Base-by-base conservation (phyloP, 1,284 basidiomycete species). In the Kwoniella shivajii region DNA sequence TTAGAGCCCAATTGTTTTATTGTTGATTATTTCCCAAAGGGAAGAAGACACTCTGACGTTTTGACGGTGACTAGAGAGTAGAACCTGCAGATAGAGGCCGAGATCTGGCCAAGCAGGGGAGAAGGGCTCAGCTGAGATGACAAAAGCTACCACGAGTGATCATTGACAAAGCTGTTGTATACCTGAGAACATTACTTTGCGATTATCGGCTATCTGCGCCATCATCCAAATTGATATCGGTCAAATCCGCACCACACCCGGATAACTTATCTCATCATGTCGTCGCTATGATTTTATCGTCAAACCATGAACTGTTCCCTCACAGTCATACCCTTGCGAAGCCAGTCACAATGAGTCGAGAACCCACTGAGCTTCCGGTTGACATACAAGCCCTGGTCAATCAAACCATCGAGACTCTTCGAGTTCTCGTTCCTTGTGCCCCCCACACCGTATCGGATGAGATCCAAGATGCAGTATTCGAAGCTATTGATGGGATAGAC, bases 401-500 rank as follows among this genome's bases (percentile, higher is more conserved):
- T 37, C 54, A 64, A 50, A 65, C 62, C 11, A 59, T 67, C 57
- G 56, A 56, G 7, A 50, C 41, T 5, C 58, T 67, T 18, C 54
- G 50, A 11, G 48, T 54, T 39, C 58, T 65, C 9, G 42, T 62
- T 0, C 59, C 67, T 6, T 51, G 64, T 11, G 42, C 55, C 7
- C 49, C 55, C 4, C 39, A 33, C 24, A 49, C 61, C 24, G 63
- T 69, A 22, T 56, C 57, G 38, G 60, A 66, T 38, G 59, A 67
- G 56, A 64, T 65, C 13, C 51, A 65, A 49, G 64, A 67, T 51
- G 65, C 64, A 2, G 56, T 67, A 7, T 67, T 69, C 45, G 71
- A 74, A 18, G 82, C 79, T 46, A 80, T 89, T 39, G 81, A 84
- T 51, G 78, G 71, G 10, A 74, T 86, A n/a, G 80, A 83, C 54